Evolutionary conservation across 768 basidiomycete genomes (phyloP), one percentile per base, ranked within the genome.

Genomic region (Russula emetica): DNA sequence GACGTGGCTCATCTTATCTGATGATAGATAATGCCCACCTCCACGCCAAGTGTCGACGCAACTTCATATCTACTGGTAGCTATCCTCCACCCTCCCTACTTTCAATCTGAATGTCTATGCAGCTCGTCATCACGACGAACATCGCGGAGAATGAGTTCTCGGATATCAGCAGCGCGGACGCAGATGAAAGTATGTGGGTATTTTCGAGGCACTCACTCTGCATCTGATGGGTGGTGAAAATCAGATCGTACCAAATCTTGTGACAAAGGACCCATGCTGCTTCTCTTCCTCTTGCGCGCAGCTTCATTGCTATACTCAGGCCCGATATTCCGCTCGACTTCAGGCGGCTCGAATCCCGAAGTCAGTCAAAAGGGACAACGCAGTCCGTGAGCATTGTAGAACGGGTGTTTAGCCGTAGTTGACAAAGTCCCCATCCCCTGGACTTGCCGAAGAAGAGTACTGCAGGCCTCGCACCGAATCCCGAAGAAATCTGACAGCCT

Each of bases 1-100:
- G 45, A 47, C 45, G 45, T 50, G 20, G 18, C 9, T 28, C 4
- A 57, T 58, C 56, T 58, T 47, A 58, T 58, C 56, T 45, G 44
- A 57, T 57, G 32, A 5, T 10, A 22, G 45, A 22, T 47, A 47
- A 47, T 22, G 9, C 13, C 16, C 38, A 18, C 38, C 1, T 36
- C 8, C 0, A 8, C 34, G 5, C 9, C 32, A 32, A 32, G 9
- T 36, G 36, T 13, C 36, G 36, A 36, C 11, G 2, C 36, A 36
- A 36, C 2, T 9, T 20, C 5, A 20, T 26, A 28, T 22, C 53
- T 22, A 36, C 22, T 36, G 13, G 11, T 36, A 18, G 14, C 26
- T 18, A 50, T n/a, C 20, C 11, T 54, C 0, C 22, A 24, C 34
- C 6, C 7, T 54, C 34, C 22, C n/a, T 22, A 36, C 32, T 22